phyloP scores from a whole-genome alignment of 495 filamentous ascomycete species.

The Hypoxylon intermedium region DNA sequence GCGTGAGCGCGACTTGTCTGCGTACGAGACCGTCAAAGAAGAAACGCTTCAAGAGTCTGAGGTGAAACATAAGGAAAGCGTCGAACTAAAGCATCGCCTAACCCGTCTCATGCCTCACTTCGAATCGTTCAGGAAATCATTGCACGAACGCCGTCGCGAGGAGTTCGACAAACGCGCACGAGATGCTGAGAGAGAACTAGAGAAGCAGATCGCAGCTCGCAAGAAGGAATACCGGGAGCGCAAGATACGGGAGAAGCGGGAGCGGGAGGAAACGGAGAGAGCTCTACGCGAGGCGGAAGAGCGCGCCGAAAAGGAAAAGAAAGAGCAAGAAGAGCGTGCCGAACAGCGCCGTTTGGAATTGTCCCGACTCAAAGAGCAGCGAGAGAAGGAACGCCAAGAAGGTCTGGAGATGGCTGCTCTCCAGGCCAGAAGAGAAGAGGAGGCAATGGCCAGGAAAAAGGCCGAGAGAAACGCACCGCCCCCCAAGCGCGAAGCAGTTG shows the following conservation, averaged over 20 bases:
- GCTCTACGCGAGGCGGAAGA: slow-evolving; percentile 83
- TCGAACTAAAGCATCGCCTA: slow-evolving; percentile 91
- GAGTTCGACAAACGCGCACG: slow-evolving; percentile 94
- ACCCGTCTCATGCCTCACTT: slow-evolving; percentile 80
- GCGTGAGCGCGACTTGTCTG: slow-evolving; percentile 76
- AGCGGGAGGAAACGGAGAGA: slow-evolving; percentile 82
- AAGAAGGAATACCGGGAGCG: slow-evolving; percentile 82
- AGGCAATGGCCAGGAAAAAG: slow-evolving; percentile 59
- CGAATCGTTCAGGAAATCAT: slow-evolving; percentile 77
- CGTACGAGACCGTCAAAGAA: slow-evolving; percentile 78
- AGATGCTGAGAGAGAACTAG: slow-evolving; percentile 85
- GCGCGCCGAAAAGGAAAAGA: slow-evolving; percentile 75
- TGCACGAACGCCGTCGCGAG: slow-evolving; percentile 85
- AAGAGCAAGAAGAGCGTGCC: slow-evolving; percentile 76
- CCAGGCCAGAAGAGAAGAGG: slow-evolving; percentile 60
- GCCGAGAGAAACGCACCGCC: slow-evolving; percentile 53
- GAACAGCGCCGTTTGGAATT: slow-evolving; percentile 68
- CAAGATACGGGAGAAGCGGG: slow-evolving; percentile 74
- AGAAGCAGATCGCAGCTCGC: slow-evolving; percentile 85
- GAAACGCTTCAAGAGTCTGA: slow-evolving; percentile 81
- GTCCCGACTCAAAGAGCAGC: slow-evolving; percentile 77
- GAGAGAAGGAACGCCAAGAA: slow-evolving; percentile 81
- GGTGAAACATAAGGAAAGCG: slow-evolving; percentile 83
- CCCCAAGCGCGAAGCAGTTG: slow-evolving; percentile 43
- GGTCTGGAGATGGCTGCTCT: slow-evolving; percentile 56